Evolutionary conservation across 2,329 filamentous ascomycete species (phyloP).

Genomic region (Fusarium hostae): DNA sequence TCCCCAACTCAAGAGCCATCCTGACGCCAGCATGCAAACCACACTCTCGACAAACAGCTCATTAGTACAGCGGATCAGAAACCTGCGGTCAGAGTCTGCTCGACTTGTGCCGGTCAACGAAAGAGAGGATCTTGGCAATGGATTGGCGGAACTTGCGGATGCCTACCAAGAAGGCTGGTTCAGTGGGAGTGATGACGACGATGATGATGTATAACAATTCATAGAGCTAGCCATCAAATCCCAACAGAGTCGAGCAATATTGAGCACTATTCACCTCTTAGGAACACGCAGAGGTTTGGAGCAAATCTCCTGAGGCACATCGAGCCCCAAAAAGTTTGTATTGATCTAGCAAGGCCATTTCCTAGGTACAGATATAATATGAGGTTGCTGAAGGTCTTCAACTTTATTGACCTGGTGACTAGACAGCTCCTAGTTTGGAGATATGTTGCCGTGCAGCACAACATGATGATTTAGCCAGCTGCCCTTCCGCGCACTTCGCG

Average conservation of each 20-base stretch:
- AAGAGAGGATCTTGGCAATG: conserved; percentile 83
- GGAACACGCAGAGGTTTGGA: not conserved
- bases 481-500: conserved; percentile 10
- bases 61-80: conserved; percentile 75
- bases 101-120: conserved; percentile 78
- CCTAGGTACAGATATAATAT: conserved; percentile 45
- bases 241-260: not conserved
- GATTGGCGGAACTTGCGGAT: conserved; percentile 83
- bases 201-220: conserved; percentile 62
- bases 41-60: conserved; percentile 79
- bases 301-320: conserved; percentile 13
- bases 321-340: conserved; percentile 40
- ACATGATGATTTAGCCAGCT: conserved; percentile 1
- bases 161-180: conserved; percentile 91
- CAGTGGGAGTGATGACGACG: conserved; percentile 77
- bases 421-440: conserved; percentile 3
- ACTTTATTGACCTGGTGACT: not conserved
- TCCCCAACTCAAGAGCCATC: conserved; percentile 52
- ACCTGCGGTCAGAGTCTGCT: conserved; percentile 71
- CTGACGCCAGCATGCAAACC: conserved; percentile 58
- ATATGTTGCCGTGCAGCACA: not conserved
- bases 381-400: conserved; percentile 21
- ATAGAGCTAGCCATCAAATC: not conserved
- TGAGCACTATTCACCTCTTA: not conserved
- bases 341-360: conserved; percentile 47